Conservation (phyloP, 441 rosid species). For the Omphalea diandra region DNA sequence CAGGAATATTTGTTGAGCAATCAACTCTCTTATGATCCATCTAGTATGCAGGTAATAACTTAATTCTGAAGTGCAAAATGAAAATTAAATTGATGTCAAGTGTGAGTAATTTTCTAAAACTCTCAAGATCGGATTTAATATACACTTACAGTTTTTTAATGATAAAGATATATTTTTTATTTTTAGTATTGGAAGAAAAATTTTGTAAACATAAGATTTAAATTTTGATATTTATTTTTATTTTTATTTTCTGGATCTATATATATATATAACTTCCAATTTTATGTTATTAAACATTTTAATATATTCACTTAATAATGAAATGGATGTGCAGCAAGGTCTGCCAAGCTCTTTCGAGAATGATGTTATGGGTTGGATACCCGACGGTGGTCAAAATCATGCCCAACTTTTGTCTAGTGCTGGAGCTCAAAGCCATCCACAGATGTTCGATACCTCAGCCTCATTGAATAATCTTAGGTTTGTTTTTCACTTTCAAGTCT, state of each 20-base stretch:
- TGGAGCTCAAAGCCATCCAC: conserved; percentile 37
- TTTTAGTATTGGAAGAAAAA: too few species aligned
- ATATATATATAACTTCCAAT: too few species aligned
- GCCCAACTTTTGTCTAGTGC: conserved; percentile 39
- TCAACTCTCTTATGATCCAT: conserved; percentile 49
- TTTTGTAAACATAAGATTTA: too few species aligned
- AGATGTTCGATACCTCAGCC: conserved; percentile 45
- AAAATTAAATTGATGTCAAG: too few species aligned
- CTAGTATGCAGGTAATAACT: conserved; percentile 40
- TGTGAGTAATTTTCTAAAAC: too few species aligned
- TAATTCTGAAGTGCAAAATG: not conserved
- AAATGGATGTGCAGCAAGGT: conserved; percentile 40
- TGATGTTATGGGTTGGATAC: conserved; percentile 56
- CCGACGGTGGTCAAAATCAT: conserved; percentile 43
- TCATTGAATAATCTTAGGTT: conserved; percentile 49
- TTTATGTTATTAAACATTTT: too few species aligned
- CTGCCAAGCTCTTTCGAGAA: conserved; percentile 42
- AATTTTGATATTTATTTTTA: too few species aligned
- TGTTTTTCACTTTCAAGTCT: not conserved
- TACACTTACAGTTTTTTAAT: too few species aligned
- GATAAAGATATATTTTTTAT: too few species aligned
- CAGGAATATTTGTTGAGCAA: conserved; percentile 51
- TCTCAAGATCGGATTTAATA: too few species aligned
- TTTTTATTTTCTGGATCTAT: too few species aligned
- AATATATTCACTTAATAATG: too few species aligned